Evolutionary conservation across 2,329 filamentous ascomycete genomes (phyloP).

Genomic region (Neopestalotiopsis sp.): DNA sequence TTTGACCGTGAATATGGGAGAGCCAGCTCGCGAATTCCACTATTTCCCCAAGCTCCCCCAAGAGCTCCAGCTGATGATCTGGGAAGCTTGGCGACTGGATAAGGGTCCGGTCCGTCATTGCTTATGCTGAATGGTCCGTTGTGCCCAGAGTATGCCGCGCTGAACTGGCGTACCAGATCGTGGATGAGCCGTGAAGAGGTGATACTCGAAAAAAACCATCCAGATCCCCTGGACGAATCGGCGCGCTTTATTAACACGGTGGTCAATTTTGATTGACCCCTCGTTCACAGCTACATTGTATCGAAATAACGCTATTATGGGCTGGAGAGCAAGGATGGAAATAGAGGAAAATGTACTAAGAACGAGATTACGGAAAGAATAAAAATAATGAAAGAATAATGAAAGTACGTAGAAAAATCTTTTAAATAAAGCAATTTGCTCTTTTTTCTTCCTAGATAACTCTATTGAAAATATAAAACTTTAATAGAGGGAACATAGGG

Average conservation of each 20-base stretch:
- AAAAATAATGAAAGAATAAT: no score
- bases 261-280: background rate
- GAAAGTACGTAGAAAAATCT: no score
- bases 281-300: no score
- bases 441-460: no score
- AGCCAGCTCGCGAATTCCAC: slow-evolving; percentile 4
- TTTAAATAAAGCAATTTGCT: no score
- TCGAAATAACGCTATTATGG: no score
- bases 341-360: no score
- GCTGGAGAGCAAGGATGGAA: no score
- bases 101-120: slow-evolving; percentile 14
- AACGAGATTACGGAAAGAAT: no score
- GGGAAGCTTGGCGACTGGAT: slow-evolving; percentile 12
- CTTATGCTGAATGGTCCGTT: background rate
- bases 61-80: slow-evolving; percentile 18
- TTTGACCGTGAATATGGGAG: no score
- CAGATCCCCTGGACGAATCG: slow-evolving; percentile 5
- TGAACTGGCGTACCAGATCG: background rate
- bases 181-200: background rate
- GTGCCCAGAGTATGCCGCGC: slow-evolving; percentile 1
- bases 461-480: no score
- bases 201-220: background rate
- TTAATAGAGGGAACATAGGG: no score
- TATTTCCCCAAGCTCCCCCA: slow-evolving; percentile 13
- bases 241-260: slow-evolving; percentile 1